A percentile compares a stretch with the other conserved stretches of the same genome.
Conservation (phyloP, 148 eudicot genomes). For the Salicornia ramosissima region DNA sequence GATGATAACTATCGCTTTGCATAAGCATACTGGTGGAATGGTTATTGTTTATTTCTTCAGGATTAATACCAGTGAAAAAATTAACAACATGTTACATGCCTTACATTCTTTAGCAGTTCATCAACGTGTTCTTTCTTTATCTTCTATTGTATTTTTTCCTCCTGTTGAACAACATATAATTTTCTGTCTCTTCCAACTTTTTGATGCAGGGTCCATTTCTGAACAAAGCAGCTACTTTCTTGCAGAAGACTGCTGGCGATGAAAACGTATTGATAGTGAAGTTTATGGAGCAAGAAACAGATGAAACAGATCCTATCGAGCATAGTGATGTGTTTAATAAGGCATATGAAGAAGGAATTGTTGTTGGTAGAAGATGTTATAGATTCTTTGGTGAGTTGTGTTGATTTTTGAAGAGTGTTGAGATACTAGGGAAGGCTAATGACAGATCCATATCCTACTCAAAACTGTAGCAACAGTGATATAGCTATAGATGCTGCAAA, state of each 20-base stretch:
- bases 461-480: not conserved
- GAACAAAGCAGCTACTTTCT: constrained; percentile 41
- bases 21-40: too few relatives aligned
- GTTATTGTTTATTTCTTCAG: too few relatives aligned
- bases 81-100: too few relatives aligned
- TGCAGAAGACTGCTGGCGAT: constrained; percentile 58
- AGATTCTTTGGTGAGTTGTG: constrained; percentile 63
- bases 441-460: not conserved
- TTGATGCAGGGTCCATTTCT: constrained; percentile 51
- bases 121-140: too few relatives aligned
- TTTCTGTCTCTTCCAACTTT: too few relatives aligned
- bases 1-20: too few relatives aligned
- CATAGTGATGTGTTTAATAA: constrained; percentile 16
- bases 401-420: not conserved
- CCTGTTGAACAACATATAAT: too few relatives aligned
- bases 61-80: too few relatives aligned
- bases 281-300: constrained; percentile 30
- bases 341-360: constrained; percentile 43
- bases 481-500: not conserved
- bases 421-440: not conserved
- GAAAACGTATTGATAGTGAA: constrained; percentile 60
- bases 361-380: constrained; percentile 48
- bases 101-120: too few relatives aligned
- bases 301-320: not conserved
- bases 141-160: too few relatives aligned